Conservation (phyloP, 2,329 filamentous ascomycete genomes). For the Phialophora verrucosa region DNA sequence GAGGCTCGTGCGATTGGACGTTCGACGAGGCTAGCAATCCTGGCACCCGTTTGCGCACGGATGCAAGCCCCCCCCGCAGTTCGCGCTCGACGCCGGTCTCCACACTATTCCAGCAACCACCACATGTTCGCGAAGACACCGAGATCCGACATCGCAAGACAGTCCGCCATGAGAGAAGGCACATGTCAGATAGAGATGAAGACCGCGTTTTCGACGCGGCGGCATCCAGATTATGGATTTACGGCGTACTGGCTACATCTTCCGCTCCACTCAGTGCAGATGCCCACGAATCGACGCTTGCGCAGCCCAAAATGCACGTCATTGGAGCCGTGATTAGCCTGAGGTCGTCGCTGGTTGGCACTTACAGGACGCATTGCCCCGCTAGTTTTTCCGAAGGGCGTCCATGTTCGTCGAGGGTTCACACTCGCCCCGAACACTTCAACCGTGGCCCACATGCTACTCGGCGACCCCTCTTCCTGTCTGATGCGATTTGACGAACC, state of each 20-base stretch:
- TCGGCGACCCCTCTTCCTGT: conserved; percentile 14
- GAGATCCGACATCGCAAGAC: conserved; percentile 1
- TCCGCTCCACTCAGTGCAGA: background rate
- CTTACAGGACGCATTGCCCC: background rate
- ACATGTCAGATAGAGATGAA: background rate
- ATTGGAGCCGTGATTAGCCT: conserved; percentile 14
- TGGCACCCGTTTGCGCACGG: conserved; percentile 5
- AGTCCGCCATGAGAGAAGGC: background rate
- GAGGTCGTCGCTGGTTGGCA: background rate
- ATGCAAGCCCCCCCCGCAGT: conserved; percentile 13
- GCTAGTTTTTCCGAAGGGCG: background rate
- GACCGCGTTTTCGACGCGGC: background rate
- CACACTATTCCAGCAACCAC: background rate
- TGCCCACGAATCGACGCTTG: conserved; percentile 20
- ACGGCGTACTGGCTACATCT: background rate
- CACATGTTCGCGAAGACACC: background rate
- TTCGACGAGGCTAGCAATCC: conserved; percentile 19
- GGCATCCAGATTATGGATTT: background rate
- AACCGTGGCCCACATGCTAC: conserved; percentile 8
- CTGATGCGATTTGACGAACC: conserved; percentile 26
- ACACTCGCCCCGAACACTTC: conserved; percentile 10
- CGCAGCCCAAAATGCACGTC: conserved; percentile 26
- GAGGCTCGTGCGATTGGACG: conserved; percentile 7
- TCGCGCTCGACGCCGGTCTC: background rate
- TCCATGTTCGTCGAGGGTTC: conserved; percentile 6